phyloP scores from a whole-genome alignment of 2,329 filamentous ascomycete species.

The Lojkania enalia region DNA sequence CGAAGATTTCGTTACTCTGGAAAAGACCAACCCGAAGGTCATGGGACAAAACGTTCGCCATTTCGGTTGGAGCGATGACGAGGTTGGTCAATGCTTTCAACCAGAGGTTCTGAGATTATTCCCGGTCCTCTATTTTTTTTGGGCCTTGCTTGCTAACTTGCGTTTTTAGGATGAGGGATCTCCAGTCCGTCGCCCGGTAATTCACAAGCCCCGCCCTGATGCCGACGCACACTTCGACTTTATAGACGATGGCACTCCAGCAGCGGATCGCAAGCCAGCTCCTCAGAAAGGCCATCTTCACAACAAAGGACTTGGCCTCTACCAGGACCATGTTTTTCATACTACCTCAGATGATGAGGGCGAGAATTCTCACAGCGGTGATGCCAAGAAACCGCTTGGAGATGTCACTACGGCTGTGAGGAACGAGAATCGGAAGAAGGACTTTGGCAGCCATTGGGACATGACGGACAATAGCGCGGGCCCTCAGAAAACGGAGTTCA shows the following conservation, averaged over 20 bases:
- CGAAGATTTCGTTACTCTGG: conserved; percentile 81
- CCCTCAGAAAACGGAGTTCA: conserved; percentile 35
- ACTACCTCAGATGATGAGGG: conserved; percentile 50
- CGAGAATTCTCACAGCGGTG: conserved; percentile 41
- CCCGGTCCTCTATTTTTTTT: conserved; percentile 3
- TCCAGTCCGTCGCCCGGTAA: conserved; percentile 61
- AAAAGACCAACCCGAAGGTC: conserved; percentile 69
- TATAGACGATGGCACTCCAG: conserved; percentile 70
- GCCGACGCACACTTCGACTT: conserved; percentile 84
- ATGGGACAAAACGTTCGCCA: conserved; percentile 73
- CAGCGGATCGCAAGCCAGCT: conserved; percentile 46
- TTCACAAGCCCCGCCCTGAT: conserved; percentile 73
- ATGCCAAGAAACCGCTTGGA: conserved; percentile 55
- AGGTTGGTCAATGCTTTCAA: conserved; percentile 46
- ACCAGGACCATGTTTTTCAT: conserved; percentile 74
- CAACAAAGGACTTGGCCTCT: conserved; percentile 72
- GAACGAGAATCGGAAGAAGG: conserved; percentile 71
- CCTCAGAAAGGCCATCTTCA: conserved; percentile 54
- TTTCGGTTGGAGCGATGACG: conserved; percentile 74
- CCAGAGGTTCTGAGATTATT: conserved; percentile 15
- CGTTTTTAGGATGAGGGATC: conserved; percentile 57
- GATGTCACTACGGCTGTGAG: conserved; percentile 76
- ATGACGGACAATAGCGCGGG: conserved; percentile 70
- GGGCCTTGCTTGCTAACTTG: conserved; percentile 23
- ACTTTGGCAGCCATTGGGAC: conserved; percentile 77